Conservation (phyloP, 805 yeast species). For the Kurtzmaniella cleridarum region DNA sequence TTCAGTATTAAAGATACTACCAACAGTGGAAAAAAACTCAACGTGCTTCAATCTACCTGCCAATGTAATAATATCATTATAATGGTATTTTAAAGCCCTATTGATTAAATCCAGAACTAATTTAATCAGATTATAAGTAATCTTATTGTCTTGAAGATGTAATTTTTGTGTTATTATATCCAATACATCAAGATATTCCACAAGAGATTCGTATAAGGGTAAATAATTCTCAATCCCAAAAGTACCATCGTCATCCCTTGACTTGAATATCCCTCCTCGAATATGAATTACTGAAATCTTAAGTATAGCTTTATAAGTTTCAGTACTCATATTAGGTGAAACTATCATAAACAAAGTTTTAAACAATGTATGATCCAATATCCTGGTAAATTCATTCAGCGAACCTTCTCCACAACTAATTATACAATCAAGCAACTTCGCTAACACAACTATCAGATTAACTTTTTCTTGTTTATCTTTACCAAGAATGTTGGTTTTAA, state of each 20-base stretch:
- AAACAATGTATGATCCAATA: constrained; percentile 38
- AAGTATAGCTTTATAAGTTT: constrained; percentile 42
- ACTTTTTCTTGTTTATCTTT: constrained; percentile 46
- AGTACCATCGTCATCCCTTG: constrained; percentile 22
- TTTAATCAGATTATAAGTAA: constrained; percentile 38
- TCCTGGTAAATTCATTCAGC: constrained; percentile 24
- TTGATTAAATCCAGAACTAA: constrained; percentile 41
- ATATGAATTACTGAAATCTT: constrained; percentile 38
- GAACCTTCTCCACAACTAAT: constrained; percentile 35
- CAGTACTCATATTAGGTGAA: constrained; percentile 36
- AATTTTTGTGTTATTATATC: constrained; percentile 39
- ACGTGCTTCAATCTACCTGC: constrained; percentile 43
- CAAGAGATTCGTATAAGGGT: constrained; percentile 32
- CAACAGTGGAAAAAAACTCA: constrained; percentile 41
- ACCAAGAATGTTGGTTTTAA: constrained; percentile 40
- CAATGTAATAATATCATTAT: constrained; percentile 39
- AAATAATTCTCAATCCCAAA: constrained; percentile 26
- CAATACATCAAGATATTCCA: constrained; percentile 35
- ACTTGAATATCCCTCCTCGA: constrained; percentile 38
- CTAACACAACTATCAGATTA: constrained; percentile 49
- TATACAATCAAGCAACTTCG: constrained; percentile 44
- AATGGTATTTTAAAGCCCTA: constrained; percentile 36
- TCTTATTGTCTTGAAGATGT: constrained; percentile 39
- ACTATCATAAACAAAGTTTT: constrained; percentile 37
- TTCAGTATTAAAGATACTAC: constrained; percentile 34